Conservation (phyloP, 768 basidiomycete species). For the Boletus rubropictus region DNA sequence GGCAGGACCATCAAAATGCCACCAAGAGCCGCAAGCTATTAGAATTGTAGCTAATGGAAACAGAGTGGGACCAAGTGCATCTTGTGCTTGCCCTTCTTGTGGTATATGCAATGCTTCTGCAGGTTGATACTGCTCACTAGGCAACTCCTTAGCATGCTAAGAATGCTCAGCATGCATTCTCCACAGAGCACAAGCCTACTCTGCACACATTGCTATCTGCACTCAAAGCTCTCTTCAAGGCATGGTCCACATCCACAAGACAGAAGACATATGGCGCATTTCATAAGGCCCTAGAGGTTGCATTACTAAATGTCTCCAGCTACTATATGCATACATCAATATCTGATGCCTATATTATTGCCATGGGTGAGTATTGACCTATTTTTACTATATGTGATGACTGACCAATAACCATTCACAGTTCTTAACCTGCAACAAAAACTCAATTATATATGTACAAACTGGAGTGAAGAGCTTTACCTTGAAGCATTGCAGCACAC, state of each 20-base stretch:
- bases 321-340: neutral
- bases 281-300: too few species aligned
- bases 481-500: neutral
- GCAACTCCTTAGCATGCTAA: neutral
- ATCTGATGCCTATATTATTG: neutral
- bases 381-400: too few species aligned
- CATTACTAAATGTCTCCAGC: neutral
- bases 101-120: too few species aligned
- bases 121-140: too few species aligned
- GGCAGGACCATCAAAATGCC: too few species aligned
- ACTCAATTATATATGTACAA: neutral
- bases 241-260: neutral
- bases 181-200: neutral
- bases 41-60: too few species aligned
- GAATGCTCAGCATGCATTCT: constrained; percentile 7
- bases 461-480: neutral
- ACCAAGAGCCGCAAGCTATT: too few species aligned
- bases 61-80: too few species aligned
- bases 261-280: neutral
- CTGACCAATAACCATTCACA: neutral
- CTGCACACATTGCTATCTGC: neutral
- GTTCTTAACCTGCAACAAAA: constrained; percentile 6
- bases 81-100: too few species aligned
- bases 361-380: constrained; percentile 4
- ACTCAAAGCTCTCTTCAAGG: constrained; percentile 4